These are phyloP conservation scores for Ricinus communis DNA, from an alignment of 345 rosid species.

Conservation along the genomic window DNA sequence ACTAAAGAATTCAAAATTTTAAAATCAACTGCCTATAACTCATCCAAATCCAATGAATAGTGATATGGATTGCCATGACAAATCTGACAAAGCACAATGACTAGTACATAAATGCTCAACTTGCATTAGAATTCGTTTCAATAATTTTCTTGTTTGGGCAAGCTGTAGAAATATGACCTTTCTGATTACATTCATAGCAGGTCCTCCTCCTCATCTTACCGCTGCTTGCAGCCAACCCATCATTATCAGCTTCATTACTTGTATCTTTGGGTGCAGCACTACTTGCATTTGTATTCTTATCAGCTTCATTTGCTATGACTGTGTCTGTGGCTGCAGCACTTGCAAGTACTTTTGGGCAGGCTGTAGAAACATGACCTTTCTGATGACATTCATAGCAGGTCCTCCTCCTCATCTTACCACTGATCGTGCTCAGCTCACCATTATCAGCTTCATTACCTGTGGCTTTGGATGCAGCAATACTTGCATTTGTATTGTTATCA, in stretches of 20 bases:
- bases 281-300: not conserved
- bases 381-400: conserved; percentile 74
- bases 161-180: conserved; percentile 74
- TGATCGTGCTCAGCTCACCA: not conserved
- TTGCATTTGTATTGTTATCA: not conserved
- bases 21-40: not conserved
- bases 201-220: conserved; percentile 73
- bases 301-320: not conserved
- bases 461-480: not conserved
- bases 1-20: conserved; percentile 1
- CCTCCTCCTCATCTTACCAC: conserved; percentile 63
- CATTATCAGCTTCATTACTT: conserved; percentile 16
- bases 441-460: conserved; percentile 21
- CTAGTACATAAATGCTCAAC: not conserved
- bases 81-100: not conserved
- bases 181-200: conserved; percentile 79
- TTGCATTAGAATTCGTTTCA: conserved; percentile 23
- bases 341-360: conserved; percentile 46
- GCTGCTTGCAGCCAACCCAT: conserved; percentile 23
- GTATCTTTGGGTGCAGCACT: conserved; percentile 1
- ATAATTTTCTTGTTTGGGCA: conserved; percentile 59
- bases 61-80: not conserved
- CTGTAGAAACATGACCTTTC: conserved; percentile 75
- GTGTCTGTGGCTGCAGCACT: too few species aligned
- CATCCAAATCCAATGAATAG: not conserved